Evolutionary conservation across 345 rosid genomes (phyloP).

Genomic region (Toxicodendron radicans): DNA sequence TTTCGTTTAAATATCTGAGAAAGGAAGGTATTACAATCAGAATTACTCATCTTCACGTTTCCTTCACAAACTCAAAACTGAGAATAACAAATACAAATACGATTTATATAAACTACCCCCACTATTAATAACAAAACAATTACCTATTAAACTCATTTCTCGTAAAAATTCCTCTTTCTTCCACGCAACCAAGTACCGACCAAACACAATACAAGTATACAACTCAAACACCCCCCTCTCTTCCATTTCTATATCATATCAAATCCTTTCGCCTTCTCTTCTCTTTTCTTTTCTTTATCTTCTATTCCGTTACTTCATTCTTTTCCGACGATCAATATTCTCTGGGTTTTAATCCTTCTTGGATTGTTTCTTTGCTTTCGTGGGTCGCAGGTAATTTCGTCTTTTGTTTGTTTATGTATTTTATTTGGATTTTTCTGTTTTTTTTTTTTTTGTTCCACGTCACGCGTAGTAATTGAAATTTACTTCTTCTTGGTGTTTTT

Average conservation of each 20-base stretch:
- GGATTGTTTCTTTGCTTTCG: not conserved
- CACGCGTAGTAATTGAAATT: not conserved
- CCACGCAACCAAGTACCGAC: constrained; percentile 22
- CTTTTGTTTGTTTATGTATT: not conserved
- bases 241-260: not conserved
- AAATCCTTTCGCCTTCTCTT: not conserved
- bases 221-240: not conserved
- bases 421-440: not conserved
- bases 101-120: no score
- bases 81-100: not conserved
- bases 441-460: not conserved
- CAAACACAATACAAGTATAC: not conserved
- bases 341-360: not conserved
- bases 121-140: not conserved
- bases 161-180: constrained; percentile 17
- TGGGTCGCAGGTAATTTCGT: constrained; percentile 23
- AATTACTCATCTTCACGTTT: no score
- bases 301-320: not conserved
- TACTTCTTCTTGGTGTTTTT: not conserved
- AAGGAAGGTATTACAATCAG: no score
- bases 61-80: not conserved
- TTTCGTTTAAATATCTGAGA: no score
- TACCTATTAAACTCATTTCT: constrained; percentile 6
- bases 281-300: not conserved
- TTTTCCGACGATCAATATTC: not conserved